Percentiles rank a stretch among this genome's conserved stretches.
phyloP scores from a whole-genome alignment of 345 rosid genomes.

The Eucalyptus decipiens region DNA sequence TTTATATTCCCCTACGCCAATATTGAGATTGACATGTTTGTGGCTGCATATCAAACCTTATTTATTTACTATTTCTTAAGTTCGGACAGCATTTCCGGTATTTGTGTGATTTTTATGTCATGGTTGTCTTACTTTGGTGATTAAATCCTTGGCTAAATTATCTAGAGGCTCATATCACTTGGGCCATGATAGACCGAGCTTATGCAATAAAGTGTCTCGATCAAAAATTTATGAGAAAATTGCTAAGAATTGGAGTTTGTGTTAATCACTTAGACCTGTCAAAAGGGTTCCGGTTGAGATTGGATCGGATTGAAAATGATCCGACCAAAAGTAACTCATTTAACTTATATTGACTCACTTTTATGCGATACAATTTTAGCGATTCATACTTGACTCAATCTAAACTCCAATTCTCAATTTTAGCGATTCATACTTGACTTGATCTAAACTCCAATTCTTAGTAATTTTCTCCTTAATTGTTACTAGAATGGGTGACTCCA shows the following conservation, averaged over 20 bases:
- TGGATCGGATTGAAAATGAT: background rate
- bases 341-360: background rate
- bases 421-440: rapidly evolving
- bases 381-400: rapidly evolving
- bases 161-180: background rate
- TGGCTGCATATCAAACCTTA: background rate
- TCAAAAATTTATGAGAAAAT: background rate
- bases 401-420: background rate
- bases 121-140: background rate
- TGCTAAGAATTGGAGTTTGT: background rate
- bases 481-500: background rate
- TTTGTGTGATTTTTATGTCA: background rate
- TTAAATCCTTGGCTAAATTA: background rate
- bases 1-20: background rate
- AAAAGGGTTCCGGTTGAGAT: background rate
- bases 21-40: background rate
- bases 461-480: background rate
- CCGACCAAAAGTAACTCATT: background rate
- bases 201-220: background rate
- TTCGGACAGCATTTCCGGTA: background rate
- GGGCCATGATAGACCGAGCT: background rate
- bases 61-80: background rate
- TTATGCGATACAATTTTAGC: background rate
- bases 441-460: background rate
- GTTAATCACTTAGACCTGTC: background rate